phyloP scores from a whole-genome alignment of 1,139 yeast genomes.

The Yamadazyma dendronema region DNA sequence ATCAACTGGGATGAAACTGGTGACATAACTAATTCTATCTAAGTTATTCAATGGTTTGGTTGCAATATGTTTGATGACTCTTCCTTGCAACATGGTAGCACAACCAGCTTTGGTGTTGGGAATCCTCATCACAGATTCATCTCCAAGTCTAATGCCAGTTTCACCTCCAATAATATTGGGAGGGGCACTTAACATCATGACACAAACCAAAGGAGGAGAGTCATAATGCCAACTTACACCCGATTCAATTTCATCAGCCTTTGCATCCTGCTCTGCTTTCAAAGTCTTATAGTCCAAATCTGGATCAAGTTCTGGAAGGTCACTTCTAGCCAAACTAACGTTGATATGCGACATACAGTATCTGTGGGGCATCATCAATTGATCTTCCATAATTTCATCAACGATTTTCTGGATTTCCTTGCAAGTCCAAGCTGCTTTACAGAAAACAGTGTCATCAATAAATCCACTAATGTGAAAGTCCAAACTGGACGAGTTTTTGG shows the following conservation, averaged over 20 bases:
- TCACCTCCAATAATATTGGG: constrained; percentile 34
- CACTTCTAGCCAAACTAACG: constrained; percentile 20
- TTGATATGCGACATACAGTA: constrained; percentile 26
- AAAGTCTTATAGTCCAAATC: constrained; percentile 9
- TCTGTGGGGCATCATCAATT: constrained; percentile 22
- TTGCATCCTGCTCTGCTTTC: constrained; percentile 12
- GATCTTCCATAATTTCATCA: constrained; percentile 20
- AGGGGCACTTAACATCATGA: constrained; percentile 32
- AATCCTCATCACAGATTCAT: constrained; percentile 16
- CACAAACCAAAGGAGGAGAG: constrained; percentile 32
- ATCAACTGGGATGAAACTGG: constrained; percentile 42
- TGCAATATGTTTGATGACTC: constrained; percentile 20
- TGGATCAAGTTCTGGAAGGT: constrained; percentile 11
- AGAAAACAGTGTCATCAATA: constrained; percentile 22
- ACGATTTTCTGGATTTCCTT: constrained; percentile 20
- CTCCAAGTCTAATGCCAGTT: constrained; percentile 29
- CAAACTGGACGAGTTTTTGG: constrained; percentile 19
- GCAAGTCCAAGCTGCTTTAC: constrained; percentile 21
- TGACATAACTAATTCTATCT: constrained; percentile 37
- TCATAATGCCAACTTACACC: constrained; percentile 29
- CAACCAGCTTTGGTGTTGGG: constrained; percentile 19
- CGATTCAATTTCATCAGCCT: constrained; percentile 3
- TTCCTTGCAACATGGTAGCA: constrained; percentile 50
- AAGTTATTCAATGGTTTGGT: constrained; percentile 30
- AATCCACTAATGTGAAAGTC: constrained; percentile 33